These are phyloP conservation scores for Tolypocladium amazonense DNA, from an alignment of 2,329 filamentous ascomycete species.

Conservation along the genomic window DNA sequence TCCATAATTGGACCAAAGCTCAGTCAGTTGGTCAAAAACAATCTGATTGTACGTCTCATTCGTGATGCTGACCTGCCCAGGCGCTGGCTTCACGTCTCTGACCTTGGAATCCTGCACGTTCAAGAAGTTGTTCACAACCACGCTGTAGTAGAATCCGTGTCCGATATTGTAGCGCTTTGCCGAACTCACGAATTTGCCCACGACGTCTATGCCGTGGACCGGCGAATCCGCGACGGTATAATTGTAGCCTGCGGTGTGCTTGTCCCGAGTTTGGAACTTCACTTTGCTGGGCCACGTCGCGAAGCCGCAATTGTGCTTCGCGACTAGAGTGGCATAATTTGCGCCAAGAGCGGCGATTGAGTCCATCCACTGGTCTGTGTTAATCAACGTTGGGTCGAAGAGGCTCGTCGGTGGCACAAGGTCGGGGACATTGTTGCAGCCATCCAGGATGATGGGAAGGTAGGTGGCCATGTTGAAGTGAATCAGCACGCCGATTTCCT, in stretches of 20 bases:
- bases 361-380: conserved; percentile 18
- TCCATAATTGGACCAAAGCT: conserved; percentile 14
- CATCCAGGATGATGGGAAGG: conserved; percentile 8
- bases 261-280: conserved; percentile 11
- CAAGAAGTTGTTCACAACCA: conserved; percentile 18
- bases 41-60: conserved; percentile 13
- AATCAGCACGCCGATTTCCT: conserved; percentile 14
- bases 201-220: conserved; percentile 11
- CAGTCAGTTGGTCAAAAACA: conserved; percentile 12
- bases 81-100: conserved; percentile 4
- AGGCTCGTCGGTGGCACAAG: conserved; percentile 11
- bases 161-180: conserved; percentile 13
- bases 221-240: conserved; percentile 17
- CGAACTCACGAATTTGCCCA: conserved; percentile 12
- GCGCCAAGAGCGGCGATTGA: conserved; percentile 13
- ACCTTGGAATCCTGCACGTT: conserved; percentile 13
- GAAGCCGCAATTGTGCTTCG: conserved; percentile 20
- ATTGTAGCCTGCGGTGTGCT: conserved; percentile 13
- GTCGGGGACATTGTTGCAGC: conserved; percentile 14
- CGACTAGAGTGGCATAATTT: conserved; percentile 17
- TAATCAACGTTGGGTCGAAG: conserved; percentile 11
- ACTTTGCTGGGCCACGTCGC: conserved; percentile 17
- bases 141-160: conserved; percentile 18
- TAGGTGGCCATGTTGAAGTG: conserved; percentile 16
- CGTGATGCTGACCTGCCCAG: conserved; percentile 11